Base-by-base conservation (phyloP, 2,329 filamentous ascomycete species). In the Aspergillus niger region DNA sequence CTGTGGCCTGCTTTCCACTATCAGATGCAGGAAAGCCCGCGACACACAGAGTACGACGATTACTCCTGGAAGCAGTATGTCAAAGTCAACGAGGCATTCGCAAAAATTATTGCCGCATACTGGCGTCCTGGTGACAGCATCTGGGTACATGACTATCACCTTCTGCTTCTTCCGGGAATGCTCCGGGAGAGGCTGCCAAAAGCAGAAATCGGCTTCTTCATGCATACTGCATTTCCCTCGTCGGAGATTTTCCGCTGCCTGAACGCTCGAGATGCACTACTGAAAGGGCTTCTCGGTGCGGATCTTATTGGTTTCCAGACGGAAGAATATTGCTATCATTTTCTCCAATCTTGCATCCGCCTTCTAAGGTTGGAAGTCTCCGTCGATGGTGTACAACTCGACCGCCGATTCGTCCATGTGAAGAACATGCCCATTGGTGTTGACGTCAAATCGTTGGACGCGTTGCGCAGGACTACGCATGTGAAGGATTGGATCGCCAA, bases 1-100 rank as follows among this genome's bases (percentile, higher is more conserved):
- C 82, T 97, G 8, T 97, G 93, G 92, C 94, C 94, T 1, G 92
- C 97, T 64, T 95, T 97, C 77, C 93, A 98, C 77, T 98, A 97
- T 76, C 92, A 97, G 75, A 96, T 97, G 66, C 94, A 94, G 2
- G 94, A 97, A 74, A 94, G 94, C 72, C 93, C 94, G 41, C 96
- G 96, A 81, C 97, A 92, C 85, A 97, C 96, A 73, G 92, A 94
- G 0, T 98, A 97, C 74, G 89, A 96, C 74, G 94, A 97, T 70
- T 93, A 97, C 76, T 97, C 93, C 0, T 98, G 92, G 91, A 86
- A 91, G 67, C 95, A 91, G 80, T 98, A 97, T 71, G 89, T 92
- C 71, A 91, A 90, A 57, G 86, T 97, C 71, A 97, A 97, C 77
- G 90, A 94, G 74, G 90, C 90, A 1, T 97, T 97, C 76, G 93